Base-by-base conservation (phyloP, 176 grass and related monocot genomes). In the Rhynchospora pubera region DNA sequence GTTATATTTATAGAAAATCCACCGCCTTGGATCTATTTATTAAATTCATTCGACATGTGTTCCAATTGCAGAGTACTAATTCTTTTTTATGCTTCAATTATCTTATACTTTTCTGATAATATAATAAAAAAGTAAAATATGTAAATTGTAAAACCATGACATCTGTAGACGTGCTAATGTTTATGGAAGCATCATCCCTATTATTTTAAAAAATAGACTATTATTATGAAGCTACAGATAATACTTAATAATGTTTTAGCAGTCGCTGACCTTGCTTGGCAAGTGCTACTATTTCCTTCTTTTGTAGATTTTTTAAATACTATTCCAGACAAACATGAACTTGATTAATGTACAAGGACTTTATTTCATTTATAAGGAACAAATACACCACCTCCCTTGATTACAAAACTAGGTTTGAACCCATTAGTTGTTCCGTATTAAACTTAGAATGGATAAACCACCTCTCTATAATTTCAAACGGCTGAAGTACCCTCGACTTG, bases 121-220 rank as follows among this genome's bases (percentile, higher is more conserved):
- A 76, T 52, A 74, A 74, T 23, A 55, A 55, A 28, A 28, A 70
- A 74, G 2, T 50, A 51, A 44, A 53, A 76, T 28, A 19, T 74
- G 21, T 53, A 13, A 51, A 9, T n/a, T n/a, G n/a, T n/a, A n/a
- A n/a, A n/a, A 7, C 47, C 47, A 75, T 67, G 30, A 11, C 52
- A 53, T 51, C 23, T 73, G 69, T 51, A 52, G 71, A 75, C 71
- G 22, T 75, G 47, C 71, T 51, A 75, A 75, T 75, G 21, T 75
- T 76, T 76, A 76, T 55, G 23, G 22, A 76, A 76, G 46, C 13
- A 47, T 76, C 12, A 76, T 76, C 22, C 23, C 0, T 7, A 52
- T 55, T 76, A 55, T 42, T 75, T 7, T 75, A 15, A 19, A 30
- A 51, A 52, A 75, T 75, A 39, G 4, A 64, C 56, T 58, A 58